A percentile compares a stretch with the other conserved stretches of the same genome.
phyloP scores from a whole-genome alignment of 805 yeast genomes.

The Candida adriatica region DNA sequence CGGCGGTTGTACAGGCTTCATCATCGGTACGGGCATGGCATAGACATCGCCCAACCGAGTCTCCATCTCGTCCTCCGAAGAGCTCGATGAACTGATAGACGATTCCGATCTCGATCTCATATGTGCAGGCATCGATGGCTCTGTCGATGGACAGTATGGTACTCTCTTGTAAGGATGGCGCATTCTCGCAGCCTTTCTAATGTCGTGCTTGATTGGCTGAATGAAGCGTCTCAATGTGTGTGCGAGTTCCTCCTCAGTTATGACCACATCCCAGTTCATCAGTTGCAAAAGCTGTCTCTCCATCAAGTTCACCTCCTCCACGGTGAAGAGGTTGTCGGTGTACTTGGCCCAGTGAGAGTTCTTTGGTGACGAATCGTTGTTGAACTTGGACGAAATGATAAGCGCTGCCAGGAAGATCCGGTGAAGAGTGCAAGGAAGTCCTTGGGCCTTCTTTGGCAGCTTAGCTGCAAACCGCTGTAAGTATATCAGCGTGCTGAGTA shows the following conservation, averaged over 20 bases:
- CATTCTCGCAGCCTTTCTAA: slow-evolving; percentile 25
- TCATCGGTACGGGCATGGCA: no score
- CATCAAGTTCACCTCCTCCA: slow-evolving; percentile 71
- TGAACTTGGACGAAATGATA: slow-evolving; percentile 65
- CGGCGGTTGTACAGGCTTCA: no score
- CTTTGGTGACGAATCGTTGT: slow-evolving; percentile 73
- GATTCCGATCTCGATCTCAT: slow-evolving; percentile 7
- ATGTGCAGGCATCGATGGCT: no score
- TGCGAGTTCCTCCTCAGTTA: slow-evolving; percentile 61
- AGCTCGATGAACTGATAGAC: slow-evolving; percentile 13
- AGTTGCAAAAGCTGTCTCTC: slow-evolving; percentile 67
- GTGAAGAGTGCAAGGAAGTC: slow-evolving; percentile 75
- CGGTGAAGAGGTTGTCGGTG: slow-evolving; percentile 64
- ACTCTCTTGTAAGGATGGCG: no score
- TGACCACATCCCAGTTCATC: slow-evolving; percentile 65
- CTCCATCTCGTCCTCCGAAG: no score
- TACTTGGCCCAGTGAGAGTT: slow-evolving; percentile 75
- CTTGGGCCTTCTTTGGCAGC: slow-evolving; percentile 66
- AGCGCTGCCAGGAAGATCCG: slow-evolving; percentile 69
- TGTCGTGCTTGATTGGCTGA: slow-evolving; percentile 57
- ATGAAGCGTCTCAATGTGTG: slow-evolving; percentile 65
- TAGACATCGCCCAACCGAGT: no score
- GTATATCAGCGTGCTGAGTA: slow-evolving; percentile 66
- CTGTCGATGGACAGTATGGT: no score
- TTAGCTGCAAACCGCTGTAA: slow-evolving; percentile 52